Base-by-base conservation (phyloP, 83 land plant genomes). In the Thuja plicata region DNA sequence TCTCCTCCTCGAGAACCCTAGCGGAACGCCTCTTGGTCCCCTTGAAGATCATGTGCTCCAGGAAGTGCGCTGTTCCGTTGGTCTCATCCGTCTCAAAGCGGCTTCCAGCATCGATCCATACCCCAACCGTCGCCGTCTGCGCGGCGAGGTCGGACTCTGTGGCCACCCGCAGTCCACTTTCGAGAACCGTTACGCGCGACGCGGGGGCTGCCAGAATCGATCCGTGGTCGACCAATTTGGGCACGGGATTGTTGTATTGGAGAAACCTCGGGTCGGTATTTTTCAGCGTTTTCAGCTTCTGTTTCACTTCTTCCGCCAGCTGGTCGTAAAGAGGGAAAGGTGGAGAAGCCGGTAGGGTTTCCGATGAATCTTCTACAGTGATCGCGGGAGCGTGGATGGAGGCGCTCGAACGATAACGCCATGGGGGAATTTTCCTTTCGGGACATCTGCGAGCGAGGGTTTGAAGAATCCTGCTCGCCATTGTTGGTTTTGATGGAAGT, bases 11-110 rank as follows among this genome's bases (percentile, higher is more conserved):
- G 84, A 97, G 89, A 86, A 87, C 89, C 89, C 91, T 88, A 70
- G 93, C 92, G 16, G 94, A 50, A 90, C 99, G 81, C 90, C 80
- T 89, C 89, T 88, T 90, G 15, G 99, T 96, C 27, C 98, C 99
- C 93, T 98, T 98, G 88, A 98, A 98, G 80, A 98, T 98, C 99
- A 98, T 98, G 81, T 98, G 99, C 94, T 98, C 99, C 79, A 98
- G 76, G 77, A 98, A 98, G 87, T 98, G 99, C 34, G 99, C 99
- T 8, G 99, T 96, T 1, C 99, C 99, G 82, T 97, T 98, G 27
- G 96, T 94, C 89, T 91, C 93, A 0, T 94, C 96, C 52, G 94
- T 92, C 95, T 98, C 99, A 87, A 93, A 98, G 82, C 99, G 91
- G 88, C 98, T 96, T 19, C 99, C 99, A 17, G 99, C 98, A 82